Percentiles rank a stretch among this genome's conserved stretches.
Evolutionary conservation across 257 asterid genomes (phyloP).

Genomic region (Solanum virginianum): DNA sequence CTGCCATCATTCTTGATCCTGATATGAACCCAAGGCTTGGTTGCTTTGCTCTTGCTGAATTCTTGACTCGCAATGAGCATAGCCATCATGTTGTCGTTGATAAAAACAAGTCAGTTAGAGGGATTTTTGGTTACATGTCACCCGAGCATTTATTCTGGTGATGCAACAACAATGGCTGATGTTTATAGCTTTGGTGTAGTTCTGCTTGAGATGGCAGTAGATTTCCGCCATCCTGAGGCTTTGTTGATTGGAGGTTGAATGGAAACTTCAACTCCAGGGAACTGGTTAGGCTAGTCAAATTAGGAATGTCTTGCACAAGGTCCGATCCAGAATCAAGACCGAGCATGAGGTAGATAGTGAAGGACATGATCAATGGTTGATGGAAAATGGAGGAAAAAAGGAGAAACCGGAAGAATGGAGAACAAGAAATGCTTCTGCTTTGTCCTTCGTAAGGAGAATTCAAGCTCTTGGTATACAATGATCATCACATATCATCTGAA

Average conservation of each 20-base stretch:
- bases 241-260: slow-evolving; percentile 47
- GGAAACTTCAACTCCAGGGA: slow-evolving; percentile 49
- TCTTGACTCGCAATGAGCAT: slow-evolving; percentile 63
- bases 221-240: slow-evolving; percentile 51
- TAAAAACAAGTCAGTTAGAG: slow-evolving; percentile 46
- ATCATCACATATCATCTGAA: slow-evolving; percentile 3
- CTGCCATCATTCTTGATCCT: slow-evolving; percentile 56
- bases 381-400: too few relatives aligned
- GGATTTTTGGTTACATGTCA: slow-evolving; percentile 83
- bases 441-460: slow-evolving; percentile 58
- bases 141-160: slow-evolving; percentile 70
- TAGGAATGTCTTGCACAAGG: slow-evolving; percentile 71
- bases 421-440: slow-evolving; percentile 45
- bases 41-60: slow-evolving; percentile 80
- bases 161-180: slow-evolving; percentile 79
- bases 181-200: slow-evolving; percentile 88
- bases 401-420: slow-evolving; percentile 26
- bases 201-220: slow-evolving; percentile 80
- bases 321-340: slow-evolving; percentile 61
- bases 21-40: slow-evolving; percentile 89
- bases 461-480: slow-evolving; percentile 83
- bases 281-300: slow-evolving; percentile 45
- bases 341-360: not conserved
- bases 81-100: slow-evolving; percentile 48
- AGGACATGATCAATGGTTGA: too few relatives aligned